Base-by-base conservation (phyloP, 2,329 filamentous ascomycete species). In the Beauveria brongniartii region DNA sequence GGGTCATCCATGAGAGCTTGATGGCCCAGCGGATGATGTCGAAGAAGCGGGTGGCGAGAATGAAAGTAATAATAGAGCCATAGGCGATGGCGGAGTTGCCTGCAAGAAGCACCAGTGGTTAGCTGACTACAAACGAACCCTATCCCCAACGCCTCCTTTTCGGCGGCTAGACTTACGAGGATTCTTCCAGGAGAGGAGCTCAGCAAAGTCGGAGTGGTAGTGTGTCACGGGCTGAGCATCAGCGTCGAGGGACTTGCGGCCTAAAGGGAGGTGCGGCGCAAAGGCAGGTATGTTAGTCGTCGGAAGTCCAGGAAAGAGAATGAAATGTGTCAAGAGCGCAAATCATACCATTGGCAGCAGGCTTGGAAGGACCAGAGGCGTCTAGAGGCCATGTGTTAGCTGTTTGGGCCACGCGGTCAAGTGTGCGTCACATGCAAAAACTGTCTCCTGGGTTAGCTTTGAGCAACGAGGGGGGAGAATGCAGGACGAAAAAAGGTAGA, bases 201-300 rank as follows among this genome's bases (percentile, higher is more conserved):
- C 84, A 55, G 81, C 82, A 74, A 89, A 89, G 75, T 88, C 84
- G 18, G 85, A 88, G 76, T 89, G 85, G 72, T 88, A 89, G 73
- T 87, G 84, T 62, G 84, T 88, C 69, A 88, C 73, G 55, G 81
- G 81, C 72, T 87, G 83, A 67, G 58, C 58, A 5, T 61, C 47
- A 67, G 58, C 58, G 5, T 40, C 47, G 30, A 55, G 47, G 44
- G 58, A 52, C 58, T 61, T 55, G 41, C 51, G 51, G 51, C 44
- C 59, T 61, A 28, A n/a, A 22, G 24, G 51, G 24, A 10, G 56
- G 51, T 3, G 51, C 28, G 37, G 51, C 58, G 58, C 50, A 47
- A 54, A 55, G 26, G 58, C 50, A 24, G 14, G 37, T 20, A 28
- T 55, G 58, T 61, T 37, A 61, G 58, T 46, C 18, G 16, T 24